Percentiles rank a stretch among this genome's conserved stretches.
These are phyloP conservation scores for Hyphopichia wangnamkhiaoensis DNA, from an alignment of 1,139 yeast species.

Conservation along the genomic window DNA sequence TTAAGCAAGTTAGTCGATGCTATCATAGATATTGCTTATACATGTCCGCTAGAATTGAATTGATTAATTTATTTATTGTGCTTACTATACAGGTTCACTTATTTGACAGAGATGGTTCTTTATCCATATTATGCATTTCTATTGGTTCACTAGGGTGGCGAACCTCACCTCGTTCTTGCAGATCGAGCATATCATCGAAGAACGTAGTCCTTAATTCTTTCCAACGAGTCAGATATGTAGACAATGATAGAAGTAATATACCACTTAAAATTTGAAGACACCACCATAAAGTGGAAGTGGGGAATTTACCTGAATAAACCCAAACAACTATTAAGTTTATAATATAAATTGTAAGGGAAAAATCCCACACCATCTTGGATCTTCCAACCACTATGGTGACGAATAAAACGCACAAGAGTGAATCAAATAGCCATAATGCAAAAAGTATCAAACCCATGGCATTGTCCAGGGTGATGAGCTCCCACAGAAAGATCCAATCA, in stretches of 20 bases:
- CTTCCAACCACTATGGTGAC: constrained; percentile 88
- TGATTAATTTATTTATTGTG: neutral
- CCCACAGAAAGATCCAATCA: constrained; percentile 84
- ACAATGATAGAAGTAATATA: constrained; percentile 68
- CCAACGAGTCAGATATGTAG: constrained; percentile 89
- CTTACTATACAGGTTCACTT: neutral
- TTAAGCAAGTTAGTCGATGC: constrained; percentile 9
- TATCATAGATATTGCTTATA: constrained; percentile 1
- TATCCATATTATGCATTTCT: constrained; percentile 19
- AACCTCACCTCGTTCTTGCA: constrained; percentile 40
- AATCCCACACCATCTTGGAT: constrained; percentile 93
- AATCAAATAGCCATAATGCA: constrained; percentile 76
- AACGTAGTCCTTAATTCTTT: constrained; percentile 84
- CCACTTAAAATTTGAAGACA: constrained; percentile 69
- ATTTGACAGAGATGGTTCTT: neutral
- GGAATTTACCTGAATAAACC: constrained; percentile 65
- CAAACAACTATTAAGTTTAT: constrained; percentile 73
- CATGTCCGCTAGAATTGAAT: neutral
- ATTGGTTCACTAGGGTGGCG: constrained; percentile 16
- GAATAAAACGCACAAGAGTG: constrained; percentile 75
- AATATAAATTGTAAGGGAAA: constrained; percentile 85
- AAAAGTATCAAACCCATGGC: constrained; percentile 78
- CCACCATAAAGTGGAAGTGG: constrained; percentile 83
- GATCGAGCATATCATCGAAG: constrained; percentile 75
- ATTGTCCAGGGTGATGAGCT: constrained; percentile 68